phyloP scores from a whole-genome alignment of 75 land plant genomes.

The Larix kaempferi region DNA sequence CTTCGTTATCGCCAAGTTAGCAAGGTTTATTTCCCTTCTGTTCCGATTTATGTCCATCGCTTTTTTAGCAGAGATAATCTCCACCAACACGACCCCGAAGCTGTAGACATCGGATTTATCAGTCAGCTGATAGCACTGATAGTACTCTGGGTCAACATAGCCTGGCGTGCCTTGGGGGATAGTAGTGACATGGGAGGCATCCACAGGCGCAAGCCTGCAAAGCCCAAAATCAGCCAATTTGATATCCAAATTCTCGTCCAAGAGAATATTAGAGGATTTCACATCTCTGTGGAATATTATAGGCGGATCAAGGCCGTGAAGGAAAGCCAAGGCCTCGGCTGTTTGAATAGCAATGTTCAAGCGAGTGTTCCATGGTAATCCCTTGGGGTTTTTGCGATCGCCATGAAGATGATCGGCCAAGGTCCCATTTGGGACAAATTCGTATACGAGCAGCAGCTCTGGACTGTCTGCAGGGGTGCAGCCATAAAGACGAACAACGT shows the following conservation, averaged over 20 bases:
- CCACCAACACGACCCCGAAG: slow-evolving; percentile 79
- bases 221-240: slow-evolving; percentile 67
- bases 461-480: too few relatives aligned
- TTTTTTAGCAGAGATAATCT: slow-evolving; percentile 21
- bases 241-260: slow-evolving; percentile 39
- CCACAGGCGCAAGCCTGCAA: slow-evolving; percentile 33
- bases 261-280: slow-evolving; percentile 59
- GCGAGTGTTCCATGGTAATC: slow-evolving; percentile 22
- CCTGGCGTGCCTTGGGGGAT: slow-evolving; percentile 49
- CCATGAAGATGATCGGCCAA: slow-evolving; percentile 19
- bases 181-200: slow-evolving; percentile 45
- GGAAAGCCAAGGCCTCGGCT: slow-evolving; percentile 27
- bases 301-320: slow-evolving; percentile 17
- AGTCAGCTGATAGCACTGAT: slow-evolving; percentile 56
- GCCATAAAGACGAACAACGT: too few relatives aligned
- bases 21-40: background rate
- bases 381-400: background rate
- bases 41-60: slow-evolving; percentile 4
- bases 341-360: slow-evolving; percentile 26
- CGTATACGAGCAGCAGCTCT: too few relatives aligned
- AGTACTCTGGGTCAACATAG: slow-evolving; percentile 35
- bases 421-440: slow-evolving; percentile 13
- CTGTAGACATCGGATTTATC: slow-evolving; percentile 72
- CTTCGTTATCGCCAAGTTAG: background rate
- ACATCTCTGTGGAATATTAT: slow-evolving; percentile 58